Base-by-base conservation (phyloP, 23 red algal genomes). In the Gracilaria caudata region DNA sequence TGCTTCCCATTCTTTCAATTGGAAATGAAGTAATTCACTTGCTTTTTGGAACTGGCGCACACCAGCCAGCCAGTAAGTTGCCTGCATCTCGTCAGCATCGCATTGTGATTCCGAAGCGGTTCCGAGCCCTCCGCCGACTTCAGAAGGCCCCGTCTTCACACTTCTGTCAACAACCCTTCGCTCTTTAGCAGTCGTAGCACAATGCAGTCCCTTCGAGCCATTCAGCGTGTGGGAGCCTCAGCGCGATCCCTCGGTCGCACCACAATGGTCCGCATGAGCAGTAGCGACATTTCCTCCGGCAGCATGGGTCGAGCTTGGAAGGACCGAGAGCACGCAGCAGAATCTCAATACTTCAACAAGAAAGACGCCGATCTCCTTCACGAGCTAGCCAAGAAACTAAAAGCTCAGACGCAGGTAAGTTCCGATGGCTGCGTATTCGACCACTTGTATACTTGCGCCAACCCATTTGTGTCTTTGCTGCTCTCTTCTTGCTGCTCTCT, bases 291-390 rank as follows among this genome's bases (percentile, higher is more conserved):
- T 21, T 51, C 88, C 6, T 40, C 38, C 55, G 88, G 88, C 34
- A 74, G 76, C 30, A 61, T 92, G 88, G 88, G 88, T 61, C 66
- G 72, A 3, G 64, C 88, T 7, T 92, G 88, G 88, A 61, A 43
- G 34, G 88, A 92, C 63, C 70, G 73, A 16, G 88, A 92, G 47
- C 88, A 92, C 63, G 88, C 88, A 25, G 78, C 64, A 0, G 88
- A 92, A 60, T 74, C 66, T 21, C 64, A 77, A 25, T 92, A 92
- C 65, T 92, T 92, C 51, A 82, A 92, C 65, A 81, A 92, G 77
- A 76, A 74, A 35, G 88, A 92, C 29, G 78, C 78, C 0, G 88
- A 92, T 56, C 40, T 92, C 26, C 79, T 92, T 59, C 47, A 61
- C 66, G 51, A 92, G 46, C 64, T 92, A 26, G 88, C 88, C 33